phyloP scores from a whole-genome alignment of 2,329 filamentous ascomycete genomes.

The Colletotrichum sojae region DNA sequence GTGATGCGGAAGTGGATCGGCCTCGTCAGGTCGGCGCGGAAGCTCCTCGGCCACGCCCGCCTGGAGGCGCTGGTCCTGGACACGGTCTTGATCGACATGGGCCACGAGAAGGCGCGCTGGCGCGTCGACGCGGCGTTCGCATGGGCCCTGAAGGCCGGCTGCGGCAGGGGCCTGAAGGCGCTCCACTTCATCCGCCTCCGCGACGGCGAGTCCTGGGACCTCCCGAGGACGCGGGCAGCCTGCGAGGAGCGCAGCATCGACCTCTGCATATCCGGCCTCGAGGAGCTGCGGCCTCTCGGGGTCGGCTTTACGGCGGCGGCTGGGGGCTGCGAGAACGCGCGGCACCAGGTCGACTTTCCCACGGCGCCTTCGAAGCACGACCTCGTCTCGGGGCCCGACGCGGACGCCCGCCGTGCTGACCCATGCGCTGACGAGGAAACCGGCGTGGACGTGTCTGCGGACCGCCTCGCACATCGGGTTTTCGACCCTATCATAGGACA shows the following conservation, averaged over 20 bases:
- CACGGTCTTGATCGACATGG: too few relatives aligned
- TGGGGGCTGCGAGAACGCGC: background rate
- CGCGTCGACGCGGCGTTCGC: background rate
- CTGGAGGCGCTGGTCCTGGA: background rate
- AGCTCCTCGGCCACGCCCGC: background rate
- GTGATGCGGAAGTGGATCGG: too few relatives aligned
- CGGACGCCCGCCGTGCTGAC: too few relatives aligned
- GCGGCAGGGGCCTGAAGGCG: background rate
- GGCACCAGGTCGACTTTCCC: background rate
- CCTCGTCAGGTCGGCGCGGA: background rate
- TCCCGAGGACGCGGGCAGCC: background rate
- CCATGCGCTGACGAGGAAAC: too few relatives aligned
- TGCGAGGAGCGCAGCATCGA: background rate
- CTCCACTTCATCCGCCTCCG: background rate
- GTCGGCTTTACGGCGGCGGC: too few relatives aligned
- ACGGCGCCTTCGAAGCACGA: background rate
- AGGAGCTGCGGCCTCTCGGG: too few relatives aligned
- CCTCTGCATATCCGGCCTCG: background rate
- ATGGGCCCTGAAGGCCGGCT: background rate
- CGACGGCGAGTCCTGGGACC: too few relatives aligned
- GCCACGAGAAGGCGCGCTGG: background rate
- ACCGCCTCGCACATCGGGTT: too few relatives aligned
- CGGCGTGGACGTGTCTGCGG: too few relatives aligned
- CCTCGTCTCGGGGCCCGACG: background rate
- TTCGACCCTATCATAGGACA: too few relatives aligned